Percentiles rank a stretch among this genome's conserved stretches.
These are phyloP conservation scores for Geranium brycei DNA, from an alignment of 345 rosid genomes.

Conservation along the genomic window DNA sequence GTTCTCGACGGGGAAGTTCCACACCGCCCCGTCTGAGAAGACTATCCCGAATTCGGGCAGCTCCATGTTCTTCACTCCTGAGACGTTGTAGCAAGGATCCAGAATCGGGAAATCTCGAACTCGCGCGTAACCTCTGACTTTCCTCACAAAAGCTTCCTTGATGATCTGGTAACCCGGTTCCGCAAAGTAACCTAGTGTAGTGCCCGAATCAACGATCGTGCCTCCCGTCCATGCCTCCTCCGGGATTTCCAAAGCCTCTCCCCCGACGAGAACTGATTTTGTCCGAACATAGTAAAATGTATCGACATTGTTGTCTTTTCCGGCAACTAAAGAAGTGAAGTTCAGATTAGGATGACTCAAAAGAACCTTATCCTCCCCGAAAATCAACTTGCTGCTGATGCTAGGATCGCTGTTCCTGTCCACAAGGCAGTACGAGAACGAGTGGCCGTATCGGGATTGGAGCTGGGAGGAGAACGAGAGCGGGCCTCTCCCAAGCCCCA, in stretches of 20 bases:
- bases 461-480: constrained; percentile 88
- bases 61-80: constrained; percentile 45
- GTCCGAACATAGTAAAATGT: constrained; percentile 80
- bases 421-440: constrained; percentile 83
- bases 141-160: constrained; percentile 47
- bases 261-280: constrained; percentile 54
- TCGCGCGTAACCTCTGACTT: constrained; percentile 44
- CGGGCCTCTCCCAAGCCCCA: constrained; percentile 89
- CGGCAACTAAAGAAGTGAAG: constrained; percentile 60
- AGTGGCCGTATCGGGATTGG: constrained; percentile 76
- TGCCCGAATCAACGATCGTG: constrained; percentile 84
- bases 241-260: constrained; percentile 49
- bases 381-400: constrained; percentile 82
- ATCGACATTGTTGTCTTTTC: constrained; percentile 49
- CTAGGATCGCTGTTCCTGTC: constrained; percentile 66
- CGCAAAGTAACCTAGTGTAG: constrained; percentile 73
- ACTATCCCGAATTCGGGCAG: constrained; percentile 60
- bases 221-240: constrained; percentile 83
- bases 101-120: constrained; percentile 41
- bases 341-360: constrained; percentile 54
- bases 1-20: constrained; percentile 88
- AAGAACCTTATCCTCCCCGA: constrained; percentile 79
- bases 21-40: constrained; percentile 63
- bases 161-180: constrained; percentile 62
- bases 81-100: constrained; percentile 78